A percentile compares a stretch with the other conserved stretches of the same genome.
Evolutionary conservation across 345 rosid genomes (phyloP).

Genomic region (Camelina hispida): DNA sequence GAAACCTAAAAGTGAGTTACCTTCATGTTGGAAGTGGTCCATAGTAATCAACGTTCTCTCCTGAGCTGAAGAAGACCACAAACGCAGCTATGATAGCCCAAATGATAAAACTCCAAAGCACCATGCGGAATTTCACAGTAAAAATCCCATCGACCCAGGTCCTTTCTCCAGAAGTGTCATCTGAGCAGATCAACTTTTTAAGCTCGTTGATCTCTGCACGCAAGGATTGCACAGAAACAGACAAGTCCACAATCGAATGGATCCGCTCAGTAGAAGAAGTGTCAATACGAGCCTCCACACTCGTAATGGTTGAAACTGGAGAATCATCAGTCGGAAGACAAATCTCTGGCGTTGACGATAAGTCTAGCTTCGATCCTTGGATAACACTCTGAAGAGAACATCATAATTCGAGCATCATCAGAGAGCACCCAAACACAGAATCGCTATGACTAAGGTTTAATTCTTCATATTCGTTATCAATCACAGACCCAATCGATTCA

Average conservation of each 20-base stretch:
- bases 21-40: conserved; percentile 47
- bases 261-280: conserved; percentile 30
- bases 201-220: conserved; percentile 35
- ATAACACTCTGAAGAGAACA: conserved; percentile 37
- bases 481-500: not conserved
- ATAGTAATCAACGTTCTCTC: conserved; percentile 31
- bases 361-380: conserved; percentile 37
- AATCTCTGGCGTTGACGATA: conserved; percentile 31
- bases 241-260: conserved; percentile 29
- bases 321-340: conserved; percentile 25
- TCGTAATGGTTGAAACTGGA: conserved; percentile 30
- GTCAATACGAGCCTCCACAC: conserved; percentile 11
- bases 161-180: conserved; percentile 23
- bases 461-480: not conserved
- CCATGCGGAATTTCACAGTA: conserved; percentile 30
- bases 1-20: conserved; percentile 20
- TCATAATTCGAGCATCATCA: conserved; percentile 20
- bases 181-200: conserved; percentile 24
- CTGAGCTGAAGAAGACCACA: conserved; percentile 32
- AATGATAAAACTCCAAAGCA: conserved; percentile 31
- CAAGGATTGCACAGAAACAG: conserved; percentile 34
- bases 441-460: not conserved
- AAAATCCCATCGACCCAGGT: conserved; percentile 26
- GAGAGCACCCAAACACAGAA: not conserved
- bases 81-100: conserved; percentile 39